These are phyloP conservation scores for Sergeia podlipaevii DNA, from an alignment of 208 protist genomes.

Conservation along the genomic window DNA sequence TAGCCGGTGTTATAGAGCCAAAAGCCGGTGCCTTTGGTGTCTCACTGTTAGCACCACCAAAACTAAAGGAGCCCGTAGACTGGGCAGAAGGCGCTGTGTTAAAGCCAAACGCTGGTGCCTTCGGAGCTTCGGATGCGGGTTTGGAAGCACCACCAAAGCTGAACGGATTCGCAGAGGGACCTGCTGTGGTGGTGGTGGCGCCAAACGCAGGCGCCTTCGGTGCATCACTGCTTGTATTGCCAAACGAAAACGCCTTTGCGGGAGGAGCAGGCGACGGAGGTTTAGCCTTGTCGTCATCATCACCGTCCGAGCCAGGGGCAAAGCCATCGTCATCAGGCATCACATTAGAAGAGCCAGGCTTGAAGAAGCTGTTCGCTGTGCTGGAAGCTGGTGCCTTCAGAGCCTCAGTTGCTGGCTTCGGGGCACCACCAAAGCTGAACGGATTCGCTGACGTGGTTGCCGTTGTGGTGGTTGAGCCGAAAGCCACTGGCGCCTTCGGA, in stretches of 20 bases:
- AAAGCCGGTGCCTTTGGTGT: too few relatives aligned
- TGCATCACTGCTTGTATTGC: background rate
- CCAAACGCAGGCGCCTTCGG: conserved; percentile 19
- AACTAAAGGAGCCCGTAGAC: too few relatives aligned
- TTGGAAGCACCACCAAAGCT: conserved; percentile 18
- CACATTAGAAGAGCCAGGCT: conserved; percentile 14
- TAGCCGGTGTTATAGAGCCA: too few relatives aligned
- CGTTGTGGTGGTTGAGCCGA: background rate
- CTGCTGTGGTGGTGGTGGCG: background rate
- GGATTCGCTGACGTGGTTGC: conserved; percentile 1
- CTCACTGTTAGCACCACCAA: too few relatives aligned
- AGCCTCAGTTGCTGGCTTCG: conserved; percentile 1
- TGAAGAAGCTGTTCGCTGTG: conserved; percentile 17
- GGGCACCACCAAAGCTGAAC: conserved; percentile 19
- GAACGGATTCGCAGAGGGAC: conserved; percentile 31
- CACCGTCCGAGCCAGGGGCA: conserved; percentile 38
- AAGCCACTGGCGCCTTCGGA: too few relatives aligned
- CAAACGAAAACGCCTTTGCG: conserved; percentile 24
- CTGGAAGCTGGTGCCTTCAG: conserved; percentile 3
- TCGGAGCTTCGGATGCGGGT: conserved; percentile 7
- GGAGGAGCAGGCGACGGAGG: background rate
- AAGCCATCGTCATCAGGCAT: conserved; percentile 49
- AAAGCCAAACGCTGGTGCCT: conserved; percentile 3
- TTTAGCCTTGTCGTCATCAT: conserved; percentile 27
- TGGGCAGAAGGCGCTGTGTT: too few relatives aligned